These are phyloP conservation scores for Globisporangium ultimum DNA, from an alignment of 352 stramenopile genomes.

Conservation along the genomic window DNA sequence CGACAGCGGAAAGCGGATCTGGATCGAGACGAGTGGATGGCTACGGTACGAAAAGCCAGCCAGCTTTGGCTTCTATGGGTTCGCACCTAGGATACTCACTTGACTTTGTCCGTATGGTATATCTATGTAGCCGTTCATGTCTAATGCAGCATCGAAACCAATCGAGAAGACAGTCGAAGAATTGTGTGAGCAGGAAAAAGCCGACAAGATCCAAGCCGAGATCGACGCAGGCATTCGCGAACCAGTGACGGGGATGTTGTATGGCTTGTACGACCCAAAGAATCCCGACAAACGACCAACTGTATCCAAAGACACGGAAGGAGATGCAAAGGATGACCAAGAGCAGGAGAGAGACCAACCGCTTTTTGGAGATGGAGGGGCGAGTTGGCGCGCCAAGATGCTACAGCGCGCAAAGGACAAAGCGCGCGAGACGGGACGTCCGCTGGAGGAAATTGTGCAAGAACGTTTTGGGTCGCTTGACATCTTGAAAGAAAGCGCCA, in stretches of 20 bases:
- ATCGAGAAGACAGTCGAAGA: slow-evolving; percentile 39
- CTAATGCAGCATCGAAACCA: slow-evolving; percentile 15
- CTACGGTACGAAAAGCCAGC: slow-evolving; percentile 33
- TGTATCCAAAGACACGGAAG: slow-evolving; percentile 9
- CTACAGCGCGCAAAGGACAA: slow-evolving; percentile 66
- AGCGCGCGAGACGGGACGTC: slow-evolving; percentile 43
- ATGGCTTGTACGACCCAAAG: slow-evolving; percentile 80
- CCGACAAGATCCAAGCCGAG: slow-evolving; percentile 65
- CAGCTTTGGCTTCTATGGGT: not conserved
- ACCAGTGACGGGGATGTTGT: slow-evolving; percentile 75
- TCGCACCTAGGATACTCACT: too few relatives aligned
- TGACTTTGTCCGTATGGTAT: not conserved
- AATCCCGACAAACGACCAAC: slow-evolving; percentile 42
- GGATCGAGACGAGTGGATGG: slow-evolving; percentile 77
- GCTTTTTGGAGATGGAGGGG: slow-evolving; percentile 66
- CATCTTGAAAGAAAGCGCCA: slow-evolving; percentile 45
- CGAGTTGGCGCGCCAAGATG: slow-evolving; percentile 85
- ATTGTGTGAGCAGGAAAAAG: slow-evolving; percentile 36
- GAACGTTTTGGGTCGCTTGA: slow-evolving; percentile 59
- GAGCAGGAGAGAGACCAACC: slow-evolving; percentile 16
- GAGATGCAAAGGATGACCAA: slow-evolving; percentile 2
- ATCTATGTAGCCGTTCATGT: slow-evolving; percentile 42
- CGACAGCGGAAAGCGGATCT: slow-evolving; percentile 17
- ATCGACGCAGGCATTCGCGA: slow-evolving; percentile 73
- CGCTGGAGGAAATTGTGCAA: slow-evolving; percentile 57